Evolutionary conservation across 2,329 filamentous ascomycete genomes (phyloP).

Genomic region (Claviceps cyperi): DNA sequence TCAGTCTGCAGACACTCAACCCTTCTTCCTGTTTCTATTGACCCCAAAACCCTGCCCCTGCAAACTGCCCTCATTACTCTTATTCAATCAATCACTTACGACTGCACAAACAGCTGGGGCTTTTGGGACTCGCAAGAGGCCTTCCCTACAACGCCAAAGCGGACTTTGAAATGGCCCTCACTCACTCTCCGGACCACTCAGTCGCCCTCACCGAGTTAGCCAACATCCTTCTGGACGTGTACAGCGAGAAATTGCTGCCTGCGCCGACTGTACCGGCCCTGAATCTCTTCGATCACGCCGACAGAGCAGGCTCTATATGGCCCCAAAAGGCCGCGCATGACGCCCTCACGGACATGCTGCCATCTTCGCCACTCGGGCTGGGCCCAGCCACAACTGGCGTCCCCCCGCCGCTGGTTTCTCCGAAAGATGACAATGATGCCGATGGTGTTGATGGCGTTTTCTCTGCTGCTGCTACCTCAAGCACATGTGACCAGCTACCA

Average conservation of each 20-base stretch:
- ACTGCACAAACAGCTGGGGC: constrained; percentile 39
- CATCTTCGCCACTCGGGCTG: constrained; percentile 33
- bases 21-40: neutral
- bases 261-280: constrained; percentile 36
- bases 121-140: constrained; percentile 47
- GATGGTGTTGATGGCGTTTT: neutral
- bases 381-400: constrained; percentile 15
- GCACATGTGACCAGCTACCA: constrained; percentile 26
- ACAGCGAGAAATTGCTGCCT: constrained; percentile 52
- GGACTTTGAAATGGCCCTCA: constrained; percentile 70
- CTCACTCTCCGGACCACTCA: constrained; percentile 66
- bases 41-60: too few relatives aligned
- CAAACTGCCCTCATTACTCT: neutral
- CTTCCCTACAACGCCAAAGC: constrained; percentile 54
- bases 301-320: neutral
- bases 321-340: constrained; percentile 3
- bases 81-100: neutral
- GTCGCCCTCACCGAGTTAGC: constrained; percentile 69
- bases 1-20: constrained; percentile 27
- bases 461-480: constrained; percentile 4
- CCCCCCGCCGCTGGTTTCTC: constrained; percentile 1
- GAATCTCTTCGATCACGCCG: neutral
- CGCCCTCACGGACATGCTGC: constrained; percentile 15
- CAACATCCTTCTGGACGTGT: constrained; percentile 75
- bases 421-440: constrained; percentile 11